Conservation (phyloP, 2,329 filamentous ascomycete genomes). For the Xylaria sp. region DNA sequence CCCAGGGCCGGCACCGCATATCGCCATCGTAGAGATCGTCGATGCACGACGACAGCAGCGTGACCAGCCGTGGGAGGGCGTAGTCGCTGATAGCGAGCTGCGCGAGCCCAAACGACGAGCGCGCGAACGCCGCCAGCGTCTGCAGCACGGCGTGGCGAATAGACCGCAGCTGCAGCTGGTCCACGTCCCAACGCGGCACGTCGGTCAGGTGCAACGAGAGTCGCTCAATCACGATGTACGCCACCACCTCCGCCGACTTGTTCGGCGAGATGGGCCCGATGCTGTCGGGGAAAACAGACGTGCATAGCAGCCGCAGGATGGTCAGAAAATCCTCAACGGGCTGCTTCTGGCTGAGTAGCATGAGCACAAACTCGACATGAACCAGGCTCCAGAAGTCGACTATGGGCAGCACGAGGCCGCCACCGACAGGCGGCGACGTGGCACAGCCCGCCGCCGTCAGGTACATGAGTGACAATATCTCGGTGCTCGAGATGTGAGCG, state of each 20-base stretch:
- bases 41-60: conserved; percentile 65
- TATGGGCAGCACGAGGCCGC: conserved; percentile 35
- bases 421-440: conserved; percentile 35
- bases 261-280: conserved; percentile 66
- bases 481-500: conserved; percentile 62
- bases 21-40: conserved; percentile 71
- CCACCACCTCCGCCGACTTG: conserved; percentile 47
- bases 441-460: conserved; percentile 63
- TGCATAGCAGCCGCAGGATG: conserved; percentile 68
- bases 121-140: conserved; percentile 62
- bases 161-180: conserved; percentile 43
- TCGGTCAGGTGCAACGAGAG: conserved; percentile 66
- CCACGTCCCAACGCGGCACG: conserved; percentile 48
- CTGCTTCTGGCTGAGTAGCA: conserved; percentile 70
- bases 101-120: conserved; percentile 62
- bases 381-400: conserved; percentile 68
- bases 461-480: conserved; percentile 69
- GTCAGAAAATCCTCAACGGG: conserved; percentile 63
- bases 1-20: conserved; percentile 40
- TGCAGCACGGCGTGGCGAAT: conserved; percentile 53
- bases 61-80: conserved; percentile 74
- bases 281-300: conserved; percentile 63
- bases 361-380: conserved; percentile 65
- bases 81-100: conserved; percentile 70
- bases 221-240: conserved; percentile 58